Evolutionary conservation across 495 filamentous ascomycete species (phyloP), one percentile per base, ranked within the genome.

Genomic region (Melanomma pulvis-pyrius): DNA sequence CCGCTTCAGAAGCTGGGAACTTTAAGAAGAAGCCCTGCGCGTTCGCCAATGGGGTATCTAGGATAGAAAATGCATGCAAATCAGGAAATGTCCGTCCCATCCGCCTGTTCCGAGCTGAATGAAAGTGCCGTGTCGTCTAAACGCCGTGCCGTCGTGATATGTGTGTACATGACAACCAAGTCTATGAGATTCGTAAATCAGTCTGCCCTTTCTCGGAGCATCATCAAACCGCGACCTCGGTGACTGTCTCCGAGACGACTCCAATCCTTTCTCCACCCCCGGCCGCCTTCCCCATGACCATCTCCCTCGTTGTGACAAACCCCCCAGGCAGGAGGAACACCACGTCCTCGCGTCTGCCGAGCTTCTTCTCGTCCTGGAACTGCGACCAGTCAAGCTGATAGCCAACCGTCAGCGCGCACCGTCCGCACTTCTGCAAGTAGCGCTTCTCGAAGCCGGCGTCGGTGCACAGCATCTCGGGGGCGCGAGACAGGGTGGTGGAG

Each of bases 381-480:
- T 79, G 76, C 41, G 59, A 56, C 63, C 72, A 73, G 56, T 82
- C 81, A 1, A 85, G 70, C 64, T 79, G 76, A 77, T 92, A 92
- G 34, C 86, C 90, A 49, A 90, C 80, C 2, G 84, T 77, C 24
- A 90, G 70, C 26, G 80, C 77, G 77, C 90, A 92, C 62, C 89
- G 75, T 2, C 81, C 84, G 76, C 90, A 92, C 24, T 84, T 75
- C 53, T 81, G 76, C 19, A 87, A 65, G 48, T 82, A 74, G 26
- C 90, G 74, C 79, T 90, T 90, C 79, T 92, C 90, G 55, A 90
- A 92, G 24, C 90, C 90, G 59, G 91, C 88, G 66, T 84, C 82
- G 2, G 86, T 79, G 4, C 83, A 75, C 17, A 91, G 77, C 0
- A 92, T 75, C 3, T 83, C 79, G 21, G 83, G 71, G 15, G 80